A percentile compares a stretch with the other conserved stretches of the same genome.
phyloP scores from a whole-genome alignment of 176 grass and related monocot genomes.

The Carex myosuroides region DNA sequence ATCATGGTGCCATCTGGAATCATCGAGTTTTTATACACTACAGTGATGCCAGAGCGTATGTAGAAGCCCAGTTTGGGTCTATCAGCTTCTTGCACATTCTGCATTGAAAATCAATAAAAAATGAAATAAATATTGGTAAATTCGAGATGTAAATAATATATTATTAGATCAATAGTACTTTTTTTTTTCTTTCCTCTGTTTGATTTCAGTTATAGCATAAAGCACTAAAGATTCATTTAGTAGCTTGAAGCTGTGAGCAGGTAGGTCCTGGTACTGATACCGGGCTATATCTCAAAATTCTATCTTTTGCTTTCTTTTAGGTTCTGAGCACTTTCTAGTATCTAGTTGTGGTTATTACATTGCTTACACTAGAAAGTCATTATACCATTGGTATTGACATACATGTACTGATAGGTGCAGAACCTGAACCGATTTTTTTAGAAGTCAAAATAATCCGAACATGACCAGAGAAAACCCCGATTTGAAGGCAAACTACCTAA shows the following conservation, averaged over 20 bases:
- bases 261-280: not conserved
- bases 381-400: not conserved
- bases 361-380: not conserved
- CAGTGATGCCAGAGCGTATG: conserved; percentile 76
- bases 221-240: not conserved
- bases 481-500: not conserved
- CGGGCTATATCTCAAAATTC: not conserved
- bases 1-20: conserved; percentile 56
- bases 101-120: conserved; percentile 20
- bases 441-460: not conserved
- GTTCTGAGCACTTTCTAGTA: not conserved
- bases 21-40: conserved; percentile 53
- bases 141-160: not conserved
- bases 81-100: conserved; percentile 74
- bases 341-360: not conserved
- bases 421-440: not conserved
- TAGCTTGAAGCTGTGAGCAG: not conserved
- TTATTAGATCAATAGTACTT: not conserved
- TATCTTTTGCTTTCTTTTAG: not conserved
- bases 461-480: not conserved
- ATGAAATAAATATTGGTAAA: not conserved
- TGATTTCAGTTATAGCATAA: not conserved
- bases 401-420: not conserved
- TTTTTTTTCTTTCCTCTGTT: not conserved
- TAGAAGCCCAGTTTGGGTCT: conserved; percentile 52